Evolutionary conservation across 345 rosid genomes (phyloP), one percentile per base, ranked within the genome.

Genomic region (Nephelium lappaceum): DNA sequence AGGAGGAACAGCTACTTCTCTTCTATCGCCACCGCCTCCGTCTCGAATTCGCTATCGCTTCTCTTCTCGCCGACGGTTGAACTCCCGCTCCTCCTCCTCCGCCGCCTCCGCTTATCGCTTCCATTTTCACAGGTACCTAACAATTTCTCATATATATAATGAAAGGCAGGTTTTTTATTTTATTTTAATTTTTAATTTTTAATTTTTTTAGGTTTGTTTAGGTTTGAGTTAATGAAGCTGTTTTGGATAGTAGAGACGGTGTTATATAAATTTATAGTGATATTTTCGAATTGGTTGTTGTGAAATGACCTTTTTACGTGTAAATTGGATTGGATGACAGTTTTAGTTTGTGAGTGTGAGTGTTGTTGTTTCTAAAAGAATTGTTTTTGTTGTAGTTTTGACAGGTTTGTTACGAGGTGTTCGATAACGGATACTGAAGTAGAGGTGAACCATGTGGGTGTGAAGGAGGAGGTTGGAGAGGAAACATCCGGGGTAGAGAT

Each of bases 1-100:
- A 45, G 78, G 79, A 75, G 64, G 10, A 45, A 8, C 21, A 60
- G 27, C 14, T n/a, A 81, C 87, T 61, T 80, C 64, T 64, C 25
- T 58, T 82, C 0, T 88, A 31, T 83, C 85, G 72, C 77, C 89
- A 77, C 61, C 76, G 83, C 78, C 72, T 82, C 77, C 90, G 74
- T 78, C 79, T 70, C 67, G 91, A 81, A 58, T 90, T 79, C 89
- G 90, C 85, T 67, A 79, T 92, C 84, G 91, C 85, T 74, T 92
- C 89, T 21, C 91, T 85, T 78, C 88, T 92, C 77, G 92, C 80
- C 82, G 83, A 87, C 77, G 98, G 92, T 74, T 91, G 89, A 93
- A 73, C 72, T 83, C 74, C 51, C 62, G 61, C 31, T n/a, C 66
- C 64, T 66, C 72, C 39, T 57, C 79, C 67, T 79, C 81, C 5